These are phyloP conservation scores for Ramichloridium luteum DNA, from an alignment of 2,329 filamentous ascomycete genomes.

Conservation along the genomic window DNA sequence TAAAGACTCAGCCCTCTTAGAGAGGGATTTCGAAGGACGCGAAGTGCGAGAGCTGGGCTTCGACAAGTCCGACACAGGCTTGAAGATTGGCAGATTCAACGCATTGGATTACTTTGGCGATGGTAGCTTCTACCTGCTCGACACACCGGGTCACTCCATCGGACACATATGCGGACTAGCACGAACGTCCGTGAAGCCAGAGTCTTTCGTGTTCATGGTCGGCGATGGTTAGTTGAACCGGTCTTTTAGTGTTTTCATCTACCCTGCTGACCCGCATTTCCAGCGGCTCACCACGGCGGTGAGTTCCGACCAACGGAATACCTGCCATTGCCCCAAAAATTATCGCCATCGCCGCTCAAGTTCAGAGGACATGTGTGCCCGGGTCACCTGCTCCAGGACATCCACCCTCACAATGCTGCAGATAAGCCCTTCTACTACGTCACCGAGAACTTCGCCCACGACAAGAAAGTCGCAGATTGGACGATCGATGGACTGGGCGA, in stretches of 20 bases:
- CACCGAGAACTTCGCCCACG: constrained; percentile 22
- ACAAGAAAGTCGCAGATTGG: constrained; percentile 26
- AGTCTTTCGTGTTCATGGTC: constrained; percentile 39
- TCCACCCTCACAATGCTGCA: constrained; percentile 27
- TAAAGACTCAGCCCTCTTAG: constrained; percentile 27
- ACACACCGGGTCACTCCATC: constrained; percentile 41
- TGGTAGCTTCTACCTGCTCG: constrained; percentile 44
- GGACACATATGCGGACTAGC: constrained; percentile 42
- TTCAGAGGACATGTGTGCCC: constrained; percentile 26
- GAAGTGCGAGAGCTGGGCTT: constrained; percentile 27
- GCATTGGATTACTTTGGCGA: constrained; percentile 45
- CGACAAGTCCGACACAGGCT: constrained; percentile 20
- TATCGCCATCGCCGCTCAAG: constrained; percentile 17
- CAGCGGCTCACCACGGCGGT: constrained; percentile 24
- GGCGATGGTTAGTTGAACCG: constrained; percentile 28
- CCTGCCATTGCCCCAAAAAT: constrained; percentile 27
- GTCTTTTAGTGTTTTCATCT: neutral
- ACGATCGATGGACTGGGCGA: constrained; percentile 22
- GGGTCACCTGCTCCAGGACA: constrained; percentile 28
- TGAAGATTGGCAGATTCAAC: constrained; percentile 35
- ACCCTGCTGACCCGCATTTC: neutral
- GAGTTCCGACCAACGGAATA: constrained; percentile 32
- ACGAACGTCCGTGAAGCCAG: constrained; percentile 25
- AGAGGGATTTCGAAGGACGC: constrained; percentile 31
- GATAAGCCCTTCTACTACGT: constrained; percentile 27